Evolutionary conservation across 2,329 filamentous ascomycete species (phyloP).

Genomic region (Phoma herbarum): DNA sequence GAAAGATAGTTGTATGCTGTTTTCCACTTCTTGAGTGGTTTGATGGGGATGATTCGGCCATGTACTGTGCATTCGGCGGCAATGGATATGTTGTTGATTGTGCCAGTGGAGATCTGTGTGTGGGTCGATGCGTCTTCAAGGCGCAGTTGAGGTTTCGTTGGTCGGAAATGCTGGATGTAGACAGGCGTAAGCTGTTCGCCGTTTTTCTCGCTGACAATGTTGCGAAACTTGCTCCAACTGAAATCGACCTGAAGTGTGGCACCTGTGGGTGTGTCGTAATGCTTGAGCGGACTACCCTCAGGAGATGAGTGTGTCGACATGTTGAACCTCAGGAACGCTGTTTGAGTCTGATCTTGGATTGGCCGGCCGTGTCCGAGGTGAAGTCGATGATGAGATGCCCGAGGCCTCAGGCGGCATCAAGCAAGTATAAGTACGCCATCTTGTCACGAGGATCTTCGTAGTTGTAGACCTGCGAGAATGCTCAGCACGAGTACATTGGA

Average conservation of each 20-base stretch:
- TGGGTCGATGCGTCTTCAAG: conserved; percentile 20
- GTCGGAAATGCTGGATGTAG: conserved; percentile 33
- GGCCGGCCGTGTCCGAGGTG: neutral
- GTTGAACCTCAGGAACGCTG: neutral
- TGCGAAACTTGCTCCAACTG: conserved; percentile 33
- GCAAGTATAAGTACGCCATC: conserved; percentile 7
- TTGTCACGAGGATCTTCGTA: neutral
- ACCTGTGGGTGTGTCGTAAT: conserved; percentile 14
- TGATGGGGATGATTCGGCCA: conserved; percentile 23
- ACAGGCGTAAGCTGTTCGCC: conserved; percentile 20
- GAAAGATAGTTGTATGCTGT: conserved; percentile 36
- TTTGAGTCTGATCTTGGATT: neutral
- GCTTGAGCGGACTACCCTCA: neutral
- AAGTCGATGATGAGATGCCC: neutral
- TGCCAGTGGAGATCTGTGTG: conserved; percentile 23
- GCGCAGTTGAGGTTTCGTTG: conserved; percentile 30
- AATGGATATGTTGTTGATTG: conserved; percentile 29
- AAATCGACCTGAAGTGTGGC: conserved; percentile 31
- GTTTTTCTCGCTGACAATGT: conserved; percentile 25
- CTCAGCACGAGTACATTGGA: neutral
- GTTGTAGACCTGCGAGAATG: neutral
- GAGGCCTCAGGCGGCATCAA: neutral
- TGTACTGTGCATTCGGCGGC: conserved; percentile 27
- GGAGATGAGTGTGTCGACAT: conserved; percentile 12
- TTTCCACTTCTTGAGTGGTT: conserved; percentile 32